A percentile compares a stretch with the other conserved stretches of the same genome.
Evolutionary conservation across 257 asterid genomes (phyloP).

Genomic region (Eucommia ulmoides): DNA sequence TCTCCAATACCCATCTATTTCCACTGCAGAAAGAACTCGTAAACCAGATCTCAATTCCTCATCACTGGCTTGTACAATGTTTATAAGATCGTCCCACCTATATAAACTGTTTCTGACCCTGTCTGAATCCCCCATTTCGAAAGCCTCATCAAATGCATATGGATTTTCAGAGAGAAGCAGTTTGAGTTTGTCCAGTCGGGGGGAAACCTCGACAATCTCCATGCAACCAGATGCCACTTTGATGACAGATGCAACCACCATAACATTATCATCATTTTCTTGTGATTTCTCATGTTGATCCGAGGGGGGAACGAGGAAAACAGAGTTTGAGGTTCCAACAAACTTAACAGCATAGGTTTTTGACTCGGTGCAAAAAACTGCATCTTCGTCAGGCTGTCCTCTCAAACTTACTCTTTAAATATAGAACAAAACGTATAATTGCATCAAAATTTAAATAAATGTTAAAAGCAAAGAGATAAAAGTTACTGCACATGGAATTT

Average conservation of each 20-base stretch:
- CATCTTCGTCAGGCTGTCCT: constrained; percentile 89
- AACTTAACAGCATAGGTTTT: constrained; percentile 85
- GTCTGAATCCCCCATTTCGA: constrained; percentile 42
- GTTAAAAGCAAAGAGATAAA: not conserved
- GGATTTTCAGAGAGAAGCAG: constrained; percentile 67
- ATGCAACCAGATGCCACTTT: constrained; percentile 70
- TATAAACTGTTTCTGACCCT: constrained; percentile 35
- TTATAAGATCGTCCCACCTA: constrained; percentile 70
- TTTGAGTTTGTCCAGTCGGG: constrained; percentile 71
- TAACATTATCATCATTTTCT: constrained; percentile 21
- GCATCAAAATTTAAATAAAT: not conserved
- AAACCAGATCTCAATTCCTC: constrained; percentile 55
- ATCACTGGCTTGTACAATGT: constrained; percentile 74
- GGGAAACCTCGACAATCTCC: constrained; percentile 89
- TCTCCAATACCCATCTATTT: constrained; percentile 83
- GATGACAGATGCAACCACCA: constrained; percentile 45
- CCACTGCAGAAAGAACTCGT: constrained; percentile 50
- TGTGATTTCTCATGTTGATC: constrained; percentile 16
- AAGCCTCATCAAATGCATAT: constrained; percentile 39
- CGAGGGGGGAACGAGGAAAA: constrained; percentile 70
- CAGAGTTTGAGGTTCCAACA: constrained; percentile 89
- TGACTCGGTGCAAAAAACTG: constrained; percentile 74
- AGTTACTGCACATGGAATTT: no score
- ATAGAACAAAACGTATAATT: constrained; percentile 2
- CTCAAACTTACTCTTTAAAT: constrained; percentile 61